Evolutionary conservation across 177 flowering plant genomes (phyloP), one percentile per base, ranked within the genome.

Genomic region (Telopea speciosissima): DNA sequence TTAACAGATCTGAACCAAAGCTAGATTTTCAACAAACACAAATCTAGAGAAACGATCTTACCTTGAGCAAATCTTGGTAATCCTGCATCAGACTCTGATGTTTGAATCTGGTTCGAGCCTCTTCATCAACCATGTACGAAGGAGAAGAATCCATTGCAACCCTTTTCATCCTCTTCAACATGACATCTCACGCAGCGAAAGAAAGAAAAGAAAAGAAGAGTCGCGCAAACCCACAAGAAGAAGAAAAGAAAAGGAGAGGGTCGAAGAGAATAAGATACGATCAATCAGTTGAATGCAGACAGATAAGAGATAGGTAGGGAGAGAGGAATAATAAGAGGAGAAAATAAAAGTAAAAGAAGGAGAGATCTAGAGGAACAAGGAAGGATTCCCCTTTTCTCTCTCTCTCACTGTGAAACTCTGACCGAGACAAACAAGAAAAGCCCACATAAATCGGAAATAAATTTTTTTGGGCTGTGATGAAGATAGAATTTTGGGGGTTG

Each of bases 21-120:
- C 25, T 61, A 62, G 66, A 78, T 78, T 75, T 52, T 19, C 21
- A 19, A 52, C 68, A 5, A 5, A 66, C 28, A 21, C 21, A 24
- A 24, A 19, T 23, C 36, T 69, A 36, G 19, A 71, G 31, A 72
- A 33, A 68, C 68, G 49, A 73, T 8, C 24, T 67, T 59, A 90
- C 96, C 91, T 84, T 81, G 21, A 75, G 67, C 73, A 90, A 73
- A 31, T 87, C 90, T 33, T 72, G 69, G 70, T 72, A 88, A 72
- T 90, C 96, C 23, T 90, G 88, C 80, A 84, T 24, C 14, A 90
- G 85, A 68, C 79, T 81, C 67, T 88, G 87, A 72, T 80, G 84
- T 81, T 76, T 90, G 73, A 79, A 74, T 66, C 79, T 83, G 40
- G 67, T 68, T 77, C 78, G 83, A n/a, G 84, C 76, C 24, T 86